Base-by-base conservation (phyloP, 345 rosid genomes). In the Camelina laxa region DNA sequence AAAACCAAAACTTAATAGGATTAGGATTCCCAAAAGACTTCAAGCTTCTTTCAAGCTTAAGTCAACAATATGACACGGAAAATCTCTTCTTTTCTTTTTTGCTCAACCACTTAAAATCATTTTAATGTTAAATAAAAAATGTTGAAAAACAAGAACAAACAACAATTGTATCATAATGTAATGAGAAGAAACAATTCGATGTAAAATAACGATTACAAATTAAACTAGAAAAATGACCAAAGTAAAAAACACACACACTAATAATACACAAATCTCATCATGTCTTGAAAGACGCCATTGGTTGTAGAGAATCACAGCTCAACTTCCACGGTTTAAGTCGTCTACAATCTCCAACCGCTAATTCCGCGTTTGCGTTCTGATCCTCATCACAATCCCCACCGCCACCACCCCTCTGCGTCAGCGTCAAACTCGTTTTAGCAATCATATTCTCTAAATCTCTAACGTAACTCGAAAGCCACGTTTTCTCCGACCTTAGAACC, bases 401-500 rank as follows among this genome's bases (percentile, higher is more conserved):
- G 56, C 62, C 61, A 22, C 51, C 67, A 4, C n/a, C n/a, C 22
- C 15, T 50, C 24, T 73, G 75, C 63, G 60, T 55, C 38, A 60
- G 31, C 69, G 62, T 69, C n/a, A 70, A 80, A 19, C 21, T 79
- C 39, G 41, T 51, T 9, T 71, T 33, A 9, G 42, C 36, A 5
- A 70, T 65, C 80, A 84, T 45, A 1, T 66, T 35, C 16, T 80
- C 67, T 64, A 88, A 73, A 44, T 69, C 67, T 27, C 55, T 58
- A 35, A 87, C 54, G 51, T 83, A 77, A 15, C 66, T 67, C 5
- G 59, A 68, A 51, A 90, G 73, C 47, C 76, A 77, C 39, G 9
- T 39, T 79, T 81, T 83, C 80, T 84, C 85, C 20, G 75, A 72
- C 9, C 70, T 77, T 61, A 88, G 69, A 51, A 10, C 13, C 2